Conservation (phyloP, 805 yeast genomes). For the Candida maesae region DNA sequence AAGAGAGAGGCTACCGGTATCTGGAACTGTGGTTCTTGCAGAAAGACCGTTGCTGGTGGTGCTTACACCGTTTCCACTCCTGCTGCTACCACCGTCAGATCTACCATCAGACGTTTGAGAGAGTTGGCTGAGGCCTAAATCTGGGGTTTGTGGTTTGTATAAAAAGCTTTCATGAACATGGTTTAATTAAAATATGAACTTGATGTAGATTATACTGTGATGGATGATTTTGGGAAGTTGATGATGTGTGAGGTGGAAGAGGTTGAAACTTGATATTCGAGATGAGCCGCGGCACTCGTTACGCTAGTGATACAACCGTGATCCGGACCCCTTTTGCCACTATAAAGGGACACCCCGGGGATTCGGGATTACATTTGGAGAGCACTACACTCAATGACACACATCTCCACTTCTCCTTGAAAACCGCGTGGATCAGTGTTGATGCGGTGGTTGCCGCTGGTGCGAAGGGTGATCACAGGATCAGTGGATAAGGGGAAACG, state of each 20-base stretch:
- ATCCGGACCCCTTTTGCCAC: slow-evolving; percentile 5
- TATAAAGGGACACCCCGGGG: background rate
- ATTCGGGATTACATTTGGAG: slow-evolving; percentile 1
- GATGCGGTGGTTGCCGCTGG: no score
- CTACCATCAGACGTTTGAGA: slow-evolving; percentile 99
- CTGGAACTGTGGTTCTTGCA: slow-evolving; percentile 96
- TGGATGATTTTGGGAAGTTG: no score
- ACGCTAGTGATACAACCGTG: background rate
- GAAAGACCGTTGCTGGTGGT: slow-evolving; percentile 99
- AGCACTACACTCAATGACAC: no score
- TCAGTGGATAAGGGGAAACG: no score
- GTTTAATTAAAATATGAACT: slow-evolving; percentile 9
- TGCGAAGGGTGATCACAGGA: no score
- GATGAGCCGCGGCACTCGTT: no score
- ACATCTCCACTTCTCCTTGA: no score
- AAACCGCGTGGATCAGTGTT: no score
- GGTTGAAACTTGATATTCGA: no score
- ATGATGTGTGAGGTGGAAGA: no score
- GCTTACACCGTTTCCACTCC: slow-evolving; percentile 99
- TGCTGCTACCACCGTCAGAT: slow-evolving; percentile 99
- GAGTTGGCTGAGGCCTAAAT: slow-evolving; percentile 98
- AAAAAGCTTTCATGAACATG: slow-evolving; percentile 26
- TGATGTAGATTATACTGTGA: no score
- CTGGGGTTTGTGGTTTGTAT: slow-evolving; percentile 21
- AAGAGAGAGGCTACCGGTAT: slow-evolving; percentile 98